phyloP scores from a whole-genome alignment of 805 yeast species.

The Debaryomyces castellii region DNA sequence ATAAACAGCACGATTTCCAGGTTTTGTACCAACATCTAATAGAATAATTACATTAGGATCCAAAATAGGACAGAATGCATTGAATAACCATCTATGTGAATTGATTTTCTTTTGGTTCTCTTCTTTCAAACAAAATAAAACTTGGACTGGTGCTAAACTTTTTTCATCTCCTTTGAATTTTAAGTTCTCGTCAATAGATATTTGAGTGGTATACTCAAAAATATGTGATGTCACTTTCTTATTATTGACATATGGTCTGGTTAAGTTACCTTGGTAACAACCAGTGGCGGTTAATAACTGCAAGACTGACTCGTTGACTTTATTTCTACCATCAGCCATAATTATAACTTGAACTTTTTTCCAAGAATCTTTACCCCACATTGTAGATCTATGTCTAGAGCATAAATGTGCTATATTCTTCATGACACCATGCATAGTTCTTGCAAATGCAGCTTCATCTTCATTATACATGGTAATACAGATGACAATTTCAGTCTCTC shows the following conservation, averaged over 20 bases:
- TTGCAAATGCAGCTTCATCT: conserved; percentile 82
- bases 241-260: conserved; percentile 89
- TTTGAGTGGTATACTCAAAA: conserved; percentile 94
- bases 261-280: conserved; percentile 95
- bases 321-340: conserved; percentile 92
- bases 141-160: conserved; percentile 91
- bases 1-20: conserved; percentile 84
- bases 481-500: conserved; percentile 89
- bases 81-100: conserved; percentile 97
- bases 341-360: conserved; percentile 90
- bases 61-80: conserved; percentile 87
- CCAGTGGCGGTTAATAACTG: conserved; percentile 94
- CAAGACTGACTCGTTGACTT: conserved; percentile 78
- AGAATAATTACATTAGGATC: conserved; percentile 89
- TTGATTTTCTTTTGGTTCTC: conserved; percentile 90
- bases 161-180: conserved; percentile 89
- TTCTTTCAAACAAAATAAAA: conserved; percentile 89
- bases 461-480: conserved; percentile 98
- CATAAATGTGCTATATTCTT: conserved; percentile 86
- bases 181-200: conserved; percentile 84
- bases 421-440: conserved; percentile 94
- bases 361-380: conserved; percentile 98
- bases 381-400: conserved; percentile 73
- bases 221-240: conserved; percentile 90
- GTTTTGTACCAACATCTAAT: conserved; percentile 96